phyloP scores from a whole-genome alignment of 345 rosid genomes.

The Rhodamnia argentea region DNA sequence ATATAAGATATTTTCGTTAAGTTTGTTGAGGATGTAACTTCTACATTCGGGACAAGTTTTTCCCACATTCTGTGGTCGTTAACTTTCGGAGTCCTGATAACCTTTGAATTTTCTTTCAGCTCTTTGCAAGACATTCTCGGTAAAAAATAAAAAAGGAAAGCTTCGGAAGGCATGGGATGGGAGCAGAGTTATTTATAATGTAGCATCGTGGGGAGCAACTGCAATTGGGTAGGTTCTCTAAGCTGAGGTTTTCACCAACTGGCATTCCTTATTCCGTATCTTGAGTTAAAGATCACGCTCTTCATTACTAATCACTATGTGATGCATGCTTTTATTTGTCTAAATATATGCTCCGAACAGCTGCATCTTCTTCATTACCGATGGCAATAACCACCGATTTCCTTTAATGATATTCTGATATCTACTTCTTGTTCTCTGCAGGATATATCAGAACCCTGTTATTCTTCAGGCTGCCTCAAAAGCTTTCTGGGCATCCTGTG shows the following conservation, averaged over 20 bases:
- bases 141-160: constrained; percentile 72
- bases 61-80: not conserved
- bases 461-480: constrained; percentile 63
- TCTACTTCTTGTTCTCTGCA: constrained; percentile 5
- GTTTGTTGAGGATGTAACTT: not conserved
- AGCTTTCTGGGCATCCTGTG: constrained; percentile 85
- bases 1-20: not conserved
- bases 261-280: not conserved
- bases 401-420: not conserved
- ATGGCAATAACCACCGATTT: not conserved
- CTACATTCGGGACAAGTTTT: not conserved
- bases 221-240: constrained; percentile 58
- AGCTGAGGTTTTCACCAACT: not conserved
- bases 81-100: constrained; percentile 1
- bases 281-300: not conserved
- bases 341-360: not conserved
- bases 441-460: constrained; percentile 90
- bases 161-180: constrained; percentile 98
- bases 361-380: not conserved
- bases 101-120: constrained; percentile 31
- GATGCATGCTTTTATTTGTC: not conserved
- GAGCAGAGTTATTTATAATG: constrained; percentile 84
- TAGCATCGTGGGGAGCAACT: constrained; percentile 98
- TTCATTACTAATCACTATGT: not conserved
- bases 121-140: constrained; percentile 79